Base-by-base conservation (phyloP, 768 basidiomycete genomes). In the Russula compacta region DNA sequence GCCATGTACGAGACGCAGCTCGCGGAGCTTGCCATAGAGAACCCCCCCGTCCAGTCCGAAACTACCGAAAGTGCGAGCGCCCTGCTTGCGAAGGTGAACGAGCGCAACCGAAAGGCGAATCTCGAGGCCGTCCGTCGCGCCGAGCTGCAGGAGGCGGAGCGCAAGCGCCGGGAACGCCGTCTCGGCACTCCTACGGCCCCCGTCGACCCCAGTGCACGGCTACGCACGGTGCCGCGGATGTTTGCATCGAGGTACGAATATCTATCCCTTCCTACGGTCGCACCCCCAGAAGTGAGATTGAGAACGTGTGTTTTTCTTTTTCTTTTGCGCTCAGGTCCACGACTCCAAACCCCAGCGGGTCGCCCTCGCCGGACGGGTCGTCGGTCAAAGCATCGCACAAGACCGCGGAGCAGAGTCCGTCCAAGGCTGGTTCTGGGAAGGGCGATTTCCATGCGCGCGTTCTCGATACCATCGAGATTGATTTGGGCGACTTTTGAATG, bases 51-150 rank as follows among this genome's bases (percentile, higher is more conserved):
- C 39, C 42, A 60, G 51, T 38, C 50, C 10, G 66, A 67, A 21
- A 64, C 58, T 21, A 67, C 65, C 32, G 65, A 64, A 46, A 66
- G 64, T 63, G 53, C 54, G 33, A 67, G 68, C 40, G 72, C 72
- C n/a, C 53, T 82, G 69, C 78, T 95, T 29, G 83, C 89, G 15
- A 83, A 76, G 69, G 85, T 98, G 56, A 98, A 95, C 70, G 92
- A 94, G 74, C 83, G 92, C 58, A 98, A 98, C 71, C 81, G 89
- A 58, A 86, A 82, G 70, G 86, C 87, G 35, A 95, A 95, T 59
- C 64, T 83, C 66, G 95, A 95, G 68, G 82, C 83, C 4, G 82
- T 93, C 55, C 79, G 89, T 60, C 83, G 81, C 64, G 87, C 89
- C 0, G 93, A 95, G 72, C 71, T 85, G 38, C 75, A 76, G 38